Evolutionary conservation across 148 eudicot species (phyloP).

Genomic region (Vaccinium vitisidaea): DNA sequence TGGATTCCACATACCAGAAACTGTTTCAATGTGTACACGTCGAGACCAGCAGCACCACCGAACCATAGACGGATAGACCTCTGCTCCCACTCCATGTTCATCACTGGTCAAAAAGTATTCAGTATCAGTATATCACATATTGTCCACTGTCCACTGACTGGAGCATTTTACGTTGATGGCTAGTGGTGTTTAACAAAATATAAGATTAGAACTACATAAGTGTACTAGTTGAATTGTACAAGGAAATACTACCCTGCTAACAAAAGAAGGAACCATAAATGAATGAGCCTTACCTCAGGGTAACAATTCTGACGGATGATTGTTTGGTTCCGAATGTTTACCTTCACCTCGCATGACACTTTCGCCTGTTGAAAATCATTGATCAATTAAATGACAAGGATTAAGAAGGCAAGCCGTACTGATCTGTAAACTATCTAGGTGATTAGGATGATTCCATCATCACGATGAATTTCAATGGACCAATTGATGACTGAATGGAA

Average conservation of each 20-base stretch:
- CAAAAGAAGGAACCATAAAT: not conserved
- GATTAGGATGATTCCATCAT: not conserved
- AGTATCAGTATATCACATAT: not conserved
- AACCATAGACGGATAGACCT: not conserved
- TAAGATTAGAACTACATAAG: not conserved
- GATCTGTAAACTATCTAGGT: not conserved
- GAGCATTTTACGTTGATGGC: not conserved
- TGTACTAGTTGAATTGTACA: not conserved
- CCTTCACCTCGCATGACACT: constrained; percentile 55
- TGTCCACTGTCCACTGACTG: not conserved
- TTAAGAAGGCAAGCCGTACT: not conserved
- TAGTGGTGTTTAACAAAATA: not conserved
- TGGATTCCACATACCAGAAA: constrained; percentile 10
- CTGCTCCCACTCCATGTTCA: constrained; percentile 5
- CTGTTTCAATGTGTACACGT: not conserved
- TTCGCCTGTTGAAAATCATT: constrained; percentile 42
- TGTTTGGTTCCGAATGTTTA: constrained; percentile 47
- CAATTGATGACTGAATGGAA: not conserved
- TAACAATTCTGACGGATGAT: constrained; percentile 58
- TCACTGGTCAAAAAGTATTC: not conserved
- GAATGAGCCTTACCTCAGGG: constrained; percentile 42
- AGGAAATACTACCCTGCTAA: not conserved
- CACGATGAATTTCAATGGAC: not conserved
- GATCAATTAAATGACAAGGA: not conserved
- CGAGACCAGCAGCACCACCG: not conserved